phyloP scores from a whole-genome alignment of 2,329 filamentous ascomycete genomes.

The Eutypa lata region DNA sequence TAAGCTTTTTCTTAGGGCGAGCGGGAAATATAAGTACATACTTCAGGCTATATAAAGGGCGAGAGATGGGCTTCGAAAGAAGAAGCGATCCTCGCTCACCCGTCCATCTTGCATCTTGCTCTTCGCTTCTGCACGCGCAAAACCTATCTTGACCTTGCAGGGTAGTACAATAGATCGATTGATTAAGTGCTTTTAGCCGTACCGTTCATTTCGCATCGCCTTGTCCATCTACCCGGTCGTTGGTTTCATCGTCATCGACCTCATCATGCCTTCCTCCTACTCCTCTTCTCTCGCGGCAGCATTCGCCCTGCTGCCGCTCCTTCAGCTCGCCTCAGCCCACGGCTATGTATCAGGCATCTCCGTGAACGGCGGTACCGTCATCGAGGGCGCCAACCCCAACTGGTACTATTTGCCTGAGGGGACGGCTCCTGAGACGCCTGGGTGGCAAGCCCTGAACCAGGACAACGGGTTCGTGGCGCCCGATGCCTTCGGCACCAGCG shows the following conservation, averaged over 20 bases:
- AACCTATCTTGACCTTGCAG: too few relatives aligned
- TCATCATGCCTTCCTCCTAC: background rate
- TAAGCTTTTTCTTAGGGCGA: background rate
- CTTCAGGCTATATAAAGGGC: background rate
- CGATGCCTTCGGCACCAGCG: slow-evolving; percentile 23
- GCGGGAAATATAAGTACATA: background rate
- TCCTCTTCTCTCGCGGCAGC: background rate
- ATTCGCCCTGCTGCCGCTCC: background rate
- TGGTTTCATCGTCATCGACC: background rate
- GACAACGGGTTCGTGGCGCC: slow-evolving; percentile 38
- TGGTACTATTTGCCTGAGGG: slow-evolving; percentile 24
- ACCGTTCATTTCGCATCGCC: background rate
- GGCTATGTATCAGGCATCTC: background rate
- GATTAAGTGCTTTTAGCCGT: background rate
- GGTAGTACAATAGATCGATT: too few relatives aligned
- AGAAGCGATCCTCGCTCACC: background rate
- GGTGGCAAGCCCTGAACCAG: slow-evolving; percentile 27
- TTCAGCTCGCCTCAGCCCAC: background rate
- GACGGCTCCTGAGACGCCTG: slow-evolving; percentile 15
- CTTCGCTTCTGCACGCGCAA: background rate
- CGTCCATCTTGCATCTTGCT: background rate
- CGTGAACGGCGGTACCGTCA: slow-evolving; percentile 28
- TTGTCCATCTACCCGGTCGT: background rate
- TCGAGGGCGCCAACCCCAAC: slow-evolving; percentile 21
- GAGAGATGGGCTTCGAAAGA: background rate